phyloP scores from a whole-genome alignment of 2,329 filamentous ascomycete genomes.

The Penicillium brevicompactum region DNA sequence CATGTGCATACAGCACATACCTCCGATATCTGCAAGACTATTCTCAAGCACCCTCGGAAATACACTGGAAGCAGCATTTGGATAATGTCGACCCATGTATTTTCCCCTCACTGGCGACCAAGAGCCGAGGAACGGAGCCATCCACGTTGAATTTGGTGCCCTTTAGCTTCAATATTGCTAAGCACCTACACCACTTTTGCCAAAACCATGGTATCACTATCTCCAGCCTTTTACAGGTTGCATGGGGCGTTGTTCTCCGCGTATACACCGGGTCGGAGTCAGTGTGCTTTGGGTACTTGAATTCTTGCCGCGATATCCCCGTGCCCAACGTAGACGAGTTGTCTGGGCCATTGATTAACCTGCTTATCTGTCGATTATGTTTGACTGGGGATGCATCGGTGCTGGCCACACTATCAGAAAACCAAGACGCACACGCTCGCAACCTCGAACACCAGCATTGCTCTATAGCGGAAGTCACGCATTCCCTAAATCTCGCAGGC shows the following conservation, averaged over 20 bases:
- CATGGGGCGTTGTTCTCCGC: conserved; percentile 2
- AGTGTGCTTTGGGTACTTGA: conserved; percentile 8
- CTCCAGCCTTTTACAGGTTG: conserved; percentile 1
- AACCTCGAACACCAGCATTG: conserved; percentile 16
- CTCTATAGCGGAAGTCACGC: conserved; percentile 17
- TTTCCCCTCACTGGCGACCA: conserved; percentile 4
- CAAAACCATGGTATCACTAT: neutral
- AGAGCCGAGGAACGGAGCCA: neutral
- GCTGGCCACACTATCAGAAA: neutral
- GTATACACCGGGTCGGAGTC: neutral
- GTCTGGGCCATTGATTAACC: conserved; percentile 4
- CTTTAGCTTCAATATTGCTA: neutral
- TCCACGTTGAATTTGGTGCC: neutral
- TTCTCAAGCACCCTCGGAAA: neutral
- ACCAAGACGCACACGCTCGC: neutral
- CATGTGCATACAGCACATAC: neutral
- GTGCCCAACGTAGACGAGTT: neutral
- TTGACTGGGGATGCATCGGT: neutral
- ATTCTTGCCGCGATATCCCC: conserved; percentile 6
- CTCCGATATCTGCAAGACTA: neutral
- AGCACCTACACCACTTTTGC: neutral
- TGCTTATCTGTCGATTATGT: neutral
- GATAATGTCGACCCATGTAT: conserved; percentile 2
- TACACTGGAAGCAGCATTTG: conserved; percentile 9
- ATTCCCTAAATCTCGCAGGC: conserved; percentile 11